Evolutionary conservation across 2,329 filamentous ascomycete species (phyloP).

Genomic region (Diaporthe sp.): DNA sequence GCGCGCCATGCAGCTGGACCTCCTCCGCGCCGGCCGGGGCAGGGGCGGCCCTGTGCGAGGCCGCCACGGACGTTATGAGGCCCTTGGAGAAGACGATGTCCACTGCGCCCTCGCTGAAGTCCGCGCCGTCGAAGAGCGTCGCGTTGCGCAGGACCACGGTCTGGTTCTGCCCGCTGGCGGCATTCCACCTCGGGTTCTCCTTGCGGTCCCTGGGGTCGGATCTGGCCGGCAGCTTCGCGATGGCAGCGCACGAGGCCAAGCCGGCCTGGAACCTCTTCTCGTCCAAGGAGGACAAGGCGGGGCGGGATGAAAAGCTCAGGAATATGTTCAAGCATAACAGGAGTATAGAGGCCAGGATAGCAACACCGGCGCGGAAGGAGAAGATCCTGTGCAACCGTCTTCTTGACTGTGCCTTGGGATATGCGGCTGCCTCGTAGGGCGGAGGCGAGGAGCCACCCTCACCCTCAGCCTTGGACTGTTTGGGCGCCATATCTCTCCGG

Average conservation of each 20-base stretch:
- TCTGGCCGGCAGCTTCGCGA: conserved; percentile 24
- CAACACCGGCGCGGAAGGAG: conserved; percentile 14
- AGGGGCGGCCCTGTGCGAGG: conserved; percentile 37
- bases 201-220: conserved; percentile 28
- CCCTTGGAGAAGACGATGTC: conserved; percentile 57
- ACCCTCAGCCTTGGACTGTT: background rate
- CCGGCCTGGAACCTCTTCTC: conserved; percentile 37
- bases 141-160: conserved; percentile 55
- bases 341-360: background rate
- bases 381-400: conserved; percentile 16
- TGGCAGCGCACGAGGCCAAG: conserved; percentile 33
- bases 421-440: conserved; percentile 36
- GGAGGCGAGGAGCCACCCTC: conserved; percentile 35
- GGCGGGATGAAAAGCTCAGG: conserved; percentile 2
- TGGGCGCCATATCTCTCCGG: background rate
- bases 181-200: conserved; percentile 57
- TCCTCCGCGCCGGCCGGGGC: conserved; percentile 41
- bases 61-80: conserved; percentile 50
- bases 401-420: conserved; percentile 28
- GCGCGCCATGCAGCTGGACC: conserved; percentile 52
- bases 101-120: conserved; percentile 48
- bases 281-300: conserved; percentile 18
- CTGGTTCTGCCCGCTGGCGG: conserved; percentile 52
- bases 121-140: conserved; percentile 59
- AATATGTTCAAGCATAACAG: conserved; percentile 22